A percentile compares a stretch with the other conserved stretches of the same genome.
These are phyloP conservation scores for Suhomyces tanzawaensis DNA, from an alignment of 805 yeast genomes.

Conservation along the genomic window DNA sequence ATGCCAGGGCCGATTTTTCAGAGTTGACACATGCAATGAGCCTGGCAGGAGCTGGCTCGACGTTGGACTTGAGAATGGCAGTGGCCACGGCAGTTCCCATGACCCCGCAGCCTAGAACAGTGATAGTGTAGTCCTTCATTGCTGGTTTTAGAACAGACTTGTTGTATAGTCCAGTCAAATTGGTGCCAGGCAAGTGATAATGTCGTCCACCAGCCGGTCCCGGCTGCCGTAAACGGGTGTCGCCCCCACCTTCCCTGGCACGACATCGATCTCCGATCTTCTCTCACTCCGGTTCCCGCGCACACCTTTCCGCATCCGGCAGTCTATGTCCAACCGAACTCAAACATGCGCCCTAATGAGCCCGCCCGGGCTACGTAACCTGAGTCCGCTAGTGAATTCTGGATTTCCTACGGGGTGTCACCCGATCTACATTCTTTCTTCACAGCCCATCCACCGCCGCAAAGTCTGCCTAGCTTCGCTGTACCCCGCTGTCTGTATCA, in stretches of 20 bases:
- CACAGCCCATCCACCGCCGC: too few species aligned
- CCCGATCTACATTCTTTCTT: too few species aligned
- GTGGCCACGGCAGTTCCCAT: constrained; percentile 92
- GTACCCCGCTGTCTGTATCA: too few species aligned
- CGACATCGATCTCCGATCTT: too few species aligned
- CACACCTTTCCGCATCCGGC: not conserved
- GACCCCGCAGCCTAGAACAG: constrained; percentile 90
- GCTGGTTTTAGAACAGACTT: too few species aligned
- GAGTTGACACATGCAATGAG: constrained; percentile 78
- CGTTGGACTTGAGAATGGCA: constrained; percentile 58
- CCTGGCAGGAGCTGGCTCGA: constrained; percentile 59
- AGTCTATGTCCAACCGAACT: not conserved
- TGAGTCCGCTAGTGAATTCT: not conserved
- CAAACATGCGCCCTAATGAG: not conserved
- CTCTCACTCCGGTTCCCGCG: too few species aligned
- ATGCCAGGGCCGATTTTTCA: constrained; percentile 42
- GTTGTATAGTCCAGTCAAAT: too few species aligned
- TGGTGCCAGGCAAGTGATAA: too few species aligned
- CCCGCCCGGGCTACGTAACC: not conserved
- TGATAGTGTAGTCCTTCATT: constrained; percentile 51
- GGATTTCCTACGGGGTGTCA: not conserved
- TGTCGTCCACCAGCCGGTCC: too few species aligned
- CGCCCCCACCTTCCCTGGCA: too few species aligned
- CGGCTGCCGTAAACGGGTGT: too few species aligned
- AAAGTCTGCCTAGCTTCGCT: too few species aligned